These are phyloP conservation scores for Radiomyces spectabilis DNA, from an alignment of 192 early-diverging fungal genomes.

Conservation along the genomic window DNA sequence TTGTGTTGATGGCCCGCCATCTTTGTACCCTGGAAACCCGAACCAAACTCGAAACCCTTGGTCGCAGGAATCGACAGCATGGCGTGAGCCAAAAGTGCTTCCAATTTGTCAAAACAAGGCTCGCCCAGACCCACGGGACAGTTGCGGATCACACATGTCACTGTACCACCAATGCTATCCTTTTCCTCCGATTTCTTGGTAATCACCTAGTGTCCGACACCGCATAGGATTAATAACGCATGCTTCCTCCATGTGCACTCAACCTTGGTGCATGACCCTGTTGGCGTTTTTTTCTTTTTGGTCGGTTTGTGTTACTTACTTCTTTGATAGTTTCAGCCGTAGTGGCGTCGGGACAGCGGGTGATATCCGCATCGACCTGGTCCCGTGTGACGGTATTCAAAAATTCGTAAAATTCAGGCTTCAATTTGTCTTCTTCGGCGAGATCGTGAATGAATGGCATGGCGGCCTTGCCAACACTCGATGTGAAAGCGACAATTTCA, in stretches of 20 bases:
- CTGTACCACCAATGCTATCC: conserved; percentile 92
- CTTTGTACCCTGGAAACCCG: conserved; percentile 82
- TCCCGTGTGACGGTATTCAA: conserved; percentile 64
- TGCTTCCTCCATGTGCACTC: too few species aligned
- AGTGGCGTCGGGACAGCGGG: conserved; percentile 81
- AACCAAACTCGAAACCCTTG: conserved; percentile 96
- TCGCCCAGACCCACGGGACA: conserved; percentile 90
- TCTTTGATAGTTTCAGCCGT: conserved; percentile 74
- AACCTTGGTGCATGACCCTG: not conserved
- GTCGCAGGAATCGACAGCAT: conserved; percentile 99
- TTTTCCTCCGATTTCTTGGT: conserved; percentile 66
- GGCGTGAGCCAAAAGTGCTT: conserved; percentile 92
- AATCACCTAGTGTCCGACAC: conserved; percentile 53
- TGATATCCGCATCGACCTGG: conserved; percentile 74
- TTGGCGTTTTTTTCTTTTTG: not conserved
- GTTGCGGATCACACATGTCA: conserved; percentile 95
- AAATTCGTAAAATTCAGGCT: conserved; percentile 52
- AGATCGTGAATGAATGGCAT: conserved; percentile 59
- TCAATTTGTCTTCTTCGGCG: conserved; percentile 33
- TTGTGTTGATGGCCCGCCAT: conserved; percentile 90
- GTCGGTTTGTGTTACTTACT: conserved; percentile 37
- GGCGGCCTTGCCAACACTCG: conserved; percentile 73
- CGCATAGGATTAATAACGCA: too few species aligned
- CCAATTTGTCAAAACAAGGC: conserved; percentile 97
- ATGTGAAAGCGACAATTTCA: conserved; percentile 94